A percentile compares a stretch with the other conserved stretches of the same genome.
Conservation (phyloP, 2,329 filamentous ascomycete genomes). For the Fusarium sp. region DNA sequence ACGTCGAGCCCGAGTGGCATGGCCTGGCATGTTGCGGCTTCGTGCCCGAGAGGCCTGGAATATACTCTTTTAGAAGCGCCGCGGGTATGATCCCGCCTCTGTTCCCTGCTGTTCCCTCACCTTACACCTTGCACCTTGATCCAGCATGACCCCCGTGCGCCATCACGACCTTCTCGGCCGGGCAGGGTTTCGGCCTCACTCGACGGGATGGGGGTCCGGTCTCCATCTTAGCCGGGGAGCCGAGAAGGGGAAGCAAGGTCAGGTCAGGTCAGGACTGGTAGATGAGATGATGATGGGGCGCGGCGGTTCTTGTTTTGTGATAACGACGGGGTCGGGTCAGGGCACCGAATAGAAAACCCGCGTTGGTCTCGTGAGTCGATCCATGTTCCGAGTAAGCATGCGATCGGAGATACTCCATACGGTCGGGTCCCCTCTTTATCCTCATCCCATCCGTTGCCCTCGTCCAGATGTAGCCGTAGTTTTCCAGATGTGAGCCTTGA, state of each 20-base stretch:
- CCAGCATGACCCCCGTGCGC: constrained; percentile 14
- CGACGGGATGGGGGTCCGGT: constrained; percentile 15
- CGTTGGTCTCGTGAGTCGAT: constrained; percentile 21
- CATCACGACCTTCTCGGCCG: constrained; percentile 27
- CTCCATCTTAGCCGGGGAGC: not conserved
- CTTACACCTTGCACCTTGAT: constrained; percentile 27
- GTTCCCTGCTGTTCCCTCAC: constrained; percentile 6
- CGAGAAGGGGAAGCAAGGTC: not conserved
- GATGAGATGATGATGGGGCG: constrained; percentile 3
- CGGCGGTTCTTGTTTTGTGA: not conserved
- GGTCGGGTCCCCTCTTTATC: constrained; percentile 13
- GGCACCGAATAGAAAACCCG: constrained; percentile 7
- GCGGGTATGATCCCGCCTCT: not conserved
- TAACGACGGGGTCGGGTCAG: constrained; percentile 1
- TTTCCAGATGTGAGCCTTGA: not conserved
- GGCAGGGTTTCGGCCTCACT: constrained; percentile 33
- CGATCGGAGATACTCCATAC: constrained; percentile 30
- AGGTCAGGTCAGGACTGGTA: not conserved
- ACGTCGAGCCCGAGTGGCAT: constrained; percentile 10
- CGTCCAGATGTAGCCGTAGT: not conserved
- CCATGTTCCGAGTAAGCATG: constrained; percentile 1
- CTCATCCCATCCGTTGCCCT: not conserved
- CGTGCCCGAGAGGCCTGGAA: constrained; percentile 16
- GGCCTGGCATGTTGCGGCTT: not conserved
- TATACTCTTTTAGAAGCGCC: constrained; percentile 12